Evolutionary conservation across 805 yeast species (phyloP).

Genomic region (Kazachstania viticola): DNA sequence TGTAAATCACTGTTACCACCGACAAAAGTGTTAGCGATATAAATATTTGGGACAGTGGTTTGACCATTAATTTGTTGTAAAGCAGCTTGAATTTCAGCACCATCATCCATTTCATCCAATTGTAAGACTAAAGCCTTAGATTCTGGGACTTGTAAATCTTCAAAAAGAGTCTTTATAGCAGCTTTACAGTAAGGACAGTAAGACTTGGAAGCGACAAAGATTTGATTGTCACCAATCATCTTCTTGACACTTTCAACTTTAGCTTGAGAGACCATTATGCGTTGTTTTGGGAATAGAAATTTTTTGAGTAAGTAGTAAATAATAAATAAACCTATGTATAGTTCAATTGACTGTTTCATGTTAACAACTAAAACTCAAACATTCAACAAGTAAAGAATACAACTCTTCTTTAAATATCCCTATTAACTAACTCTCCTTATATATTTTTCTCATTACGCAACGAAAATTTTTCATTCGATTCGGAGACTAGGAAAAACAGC

Average conservation of each 20-base stretch:
- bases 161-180: constrained; percentile 29
- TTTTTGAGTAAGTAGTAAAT: no score
- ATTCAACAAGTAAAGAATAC: no score
- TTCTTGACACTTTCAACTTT: constrained; percentile 45
- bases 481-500: no score
- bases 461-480: no score
- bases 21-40: constrained; percentile 79
- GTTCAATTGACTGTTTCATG: no score
- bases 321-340: no score
- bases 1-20: constrained; percentile 94
- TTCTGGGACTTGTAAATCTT: constrained; percentile 33
- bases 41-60: constrained; percentile 85
- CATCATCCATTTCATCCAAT: constrained; percentile 46
- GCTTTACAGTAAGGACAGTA: constrained; percentile 58
- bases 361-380: no score
- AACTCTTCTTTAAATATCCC: no score
- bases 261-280: constrained; percentile 44
- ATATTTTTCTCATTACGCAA: no score
- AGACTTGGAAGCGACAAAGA: constrained; percentile 73
- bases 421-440: no score
- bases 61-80: constrained; percentile 71
- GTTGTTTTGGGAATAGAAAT: no score
- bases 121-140: constrained; percentile 29
- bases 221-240: constrained; percentile 50
- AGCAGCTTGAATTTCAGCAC: constrained; percentile 70